Evolutionary conservation across 2,329 filamentous ascomycete genomes (phyloP).

Genomic region (Bretziella fagacearum): DNA sequence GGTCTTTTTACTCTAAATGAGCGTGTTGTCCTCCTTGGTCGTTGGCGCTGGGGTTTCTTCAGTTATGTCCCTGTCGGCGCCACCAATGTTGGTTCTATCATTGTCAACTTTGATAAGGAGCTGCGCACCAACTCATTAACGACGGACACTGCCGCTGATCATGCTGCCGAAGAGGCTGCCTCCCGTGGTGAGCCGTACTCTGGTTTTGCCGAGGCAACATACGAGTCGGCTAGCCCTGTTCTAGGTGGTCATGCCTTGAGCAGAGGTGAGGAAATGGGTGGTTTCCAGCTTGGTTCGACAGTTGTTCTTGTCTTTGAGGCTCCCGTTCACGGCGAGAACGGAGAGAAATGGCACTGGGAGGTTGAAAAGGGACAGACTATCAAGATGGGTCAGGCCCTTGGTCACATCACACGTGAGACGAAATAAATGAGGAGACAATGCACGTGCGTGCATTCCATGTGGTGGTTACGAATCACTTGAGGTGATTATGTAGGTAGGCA

Average conservation of each 20-base stretch:
- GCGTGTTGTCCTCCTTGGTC: slow-evolving; percentile 77
- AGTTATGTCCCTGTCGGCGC: slow-evolving; percentile 88
- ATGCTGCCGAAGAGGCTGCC: slow-evolving; percentile 64
- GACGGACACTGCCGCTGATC: slow-evolving; percentile 82
- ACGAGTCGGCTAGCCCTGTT: slow-evolving; percentile 57
- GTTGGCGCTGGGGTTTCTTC: slow-evolving; percentile 97
- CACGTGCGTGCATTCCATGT: too few relatives aligned
- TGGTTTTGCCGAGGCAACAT: slow-evolving; percentile 88
- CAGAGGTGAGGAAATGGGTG: slow-evolving; percentile 92
- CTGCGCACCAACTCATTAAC: slow-evolving; percentile 81
- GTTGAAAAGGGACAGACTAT: slow-evolving; percentile 77
- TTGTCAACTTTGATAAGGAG: slow-evolving; percentile 91
- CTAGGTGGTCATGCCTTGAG: slow-evolving; percentile 69
- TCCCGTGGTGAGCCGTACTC: slow-evolving; percentile 63
- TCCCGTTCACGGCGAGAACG: slow-evolving; percentile 34
- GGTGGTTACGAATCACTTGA: too few relatives aligned
- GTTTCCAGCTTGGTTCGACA: slow-evolving; percentile 88
- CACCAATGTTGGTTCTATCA: slow-evolving; percentile 93
- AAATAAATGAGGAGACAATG: not conserved
- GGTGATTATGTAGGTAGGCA: too few relatives aligned
- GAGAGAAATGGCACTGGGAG: slow-evolving; percentile 53
- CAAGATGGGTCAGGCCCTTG: slow-evolving; percentile 75
- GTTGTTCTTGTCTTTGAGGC: slow-evolving; percentile 95
- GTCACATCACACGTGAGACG: slow-evolving; percentile 40
- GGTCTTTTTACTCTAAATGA: slow-evolving; percentile 95